These are phyloP conservation scores for Limonium bicolor DNA, from an alignment of 148 eudicot species.

Conservation along the genomic window DNA sequence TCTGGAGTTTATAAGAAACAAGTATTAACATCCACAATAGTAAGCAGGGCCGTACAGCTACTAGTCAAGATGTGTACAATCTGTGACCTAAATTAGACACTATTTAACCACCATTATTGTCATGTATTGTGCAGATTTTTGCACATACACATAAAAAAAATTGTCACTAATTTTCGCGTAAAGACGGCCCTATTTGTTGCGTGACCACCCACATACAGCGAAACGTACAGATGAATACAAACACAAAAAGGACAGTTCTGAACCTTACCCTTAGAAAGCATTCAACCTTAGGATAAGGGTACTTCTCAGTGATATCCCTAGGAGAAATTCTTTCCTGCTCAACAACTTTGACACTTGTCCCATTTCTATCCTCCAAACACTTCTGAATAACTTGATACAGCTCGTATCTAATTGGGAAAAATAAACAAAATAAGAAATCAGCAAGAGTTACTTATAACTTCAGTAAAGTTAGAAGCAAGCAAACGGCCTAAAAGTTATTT, in stretches of 20 bases:
- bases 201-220: no score
- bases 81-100: no score
- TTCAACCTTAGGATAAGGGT: slow-evolving; percentile 58
- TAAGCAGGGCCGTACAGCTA: no score
- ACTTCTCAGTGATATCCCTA: slow-evolving; percentile 51
- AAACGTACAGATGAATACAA: no score
- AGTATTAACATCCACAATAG: no score
- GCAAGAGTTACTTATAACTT: background rate
- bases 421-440: background rate
- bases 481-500: background rate
- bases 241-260: background rate
- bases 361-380: slow-evolving; percentile 25
- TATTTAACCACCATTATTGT: no score
- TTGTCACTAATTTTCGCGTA: no score
- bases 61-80: no score
- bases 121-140: no score
- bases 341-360: slow-evolving; percentile 31
- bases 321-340: slow-evolving; percentile 32
- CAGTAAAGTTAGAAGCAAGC: background rate
- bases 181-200: no score
- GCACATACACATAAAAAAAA: no score
- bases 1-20: no score
- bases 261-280: slow-evolving; percentile 50
- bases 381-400: slow-evolving; percentile 50
- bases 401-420: slow-evolving; percentile 32